A percentile compares a stretch with the other conserved stretches of the same genome.
phyloP scores from a whole-genome alignment of 23 red algal genomes.

The Chondrus crispus region DNA sequence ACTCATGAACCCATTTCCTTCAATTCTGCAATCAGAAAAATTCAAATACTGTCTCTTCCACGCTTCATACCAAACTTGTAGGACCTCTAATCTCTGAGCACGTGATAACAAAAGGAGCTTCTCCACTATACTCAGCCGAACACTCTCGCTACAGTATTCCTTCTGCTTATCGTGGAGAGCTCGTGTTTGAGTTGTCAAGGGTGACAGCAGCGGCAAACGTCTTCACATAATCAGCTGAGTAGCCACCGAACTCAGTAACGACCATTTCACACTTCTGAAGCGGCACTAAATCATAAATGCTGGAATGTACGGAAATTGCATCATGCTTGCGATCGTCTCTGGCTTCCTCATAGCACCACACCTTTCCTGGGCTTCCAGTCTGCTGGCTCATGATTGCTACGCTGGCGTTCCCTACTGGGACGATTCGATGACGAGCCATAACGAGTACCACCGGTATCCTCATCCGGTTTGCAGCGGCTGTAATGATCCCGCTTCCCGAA shows the following conservation, averaged over 20 bases:
- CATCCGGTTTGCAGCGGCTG: conserved; percentile 6
- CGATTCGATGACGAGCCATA: neutral
- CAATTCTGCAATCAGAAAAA: no score
- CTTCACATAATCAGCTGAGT: conserved; percentile 32
- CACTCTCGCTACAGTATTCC: no score
- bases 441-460: conserved; percentile 14
- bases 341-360: conserved; percentile 30
- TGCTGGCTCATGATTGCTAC: neutral
- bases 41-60: no score
- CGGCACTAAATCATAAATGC: conserved; percentile 27
- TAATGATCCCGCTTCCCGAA: neutral
- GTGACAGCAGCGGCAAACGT: no score
- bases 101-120: no score
- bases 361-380: neutral
- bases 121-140: no score
- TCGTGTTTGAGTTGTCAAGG: no score
- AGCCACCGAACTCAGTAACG: conserved; percentile 33
- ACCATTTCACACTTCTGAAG: conserved; percentile 30
- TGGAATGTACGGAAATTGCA: conserved; percentile 6
- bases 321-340: conserved; percentile 23
- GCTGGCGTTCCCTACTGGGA: conserved; percentile 5
- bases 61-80: no score
- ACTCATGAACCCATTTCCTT: no score
- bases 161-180: no score
- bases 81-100: no score